Evolutionary conservation across 805 yeast genomes (phyloP), one percentile per base, ranked within the genome.

Genomic region (Debaryomyces prosopidis): DNA sequence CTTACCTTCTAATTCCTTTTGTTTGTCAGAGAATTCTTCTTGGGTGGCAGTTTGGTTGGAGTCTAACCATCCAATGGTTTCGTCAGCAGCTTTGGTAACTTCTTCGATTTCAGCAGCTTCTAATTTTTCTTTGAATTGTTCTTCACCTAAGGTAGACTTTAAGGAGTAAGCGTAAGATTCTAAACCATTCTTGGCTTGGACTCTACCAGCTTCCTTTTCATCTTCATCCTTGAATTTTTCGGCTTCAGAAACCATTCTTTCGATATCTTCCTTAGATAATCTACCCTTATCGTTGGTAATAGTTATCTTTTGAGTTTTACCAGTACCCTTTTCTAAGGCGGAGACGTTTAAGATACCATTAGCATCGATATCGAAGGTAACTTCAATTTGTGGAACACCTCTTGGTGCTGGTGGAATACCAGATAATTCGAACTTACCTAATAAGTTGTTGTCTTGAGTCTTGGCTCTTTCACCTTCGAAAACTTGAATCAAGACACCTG

Each of bases 341-440:
- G 95, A 85, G 47, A 91, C 97, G 73, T 91, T 91, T 75, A 91
- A 79, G 75, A 91, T 91, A 80, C 97, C 97, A 74, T 91, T 91
- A 57, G 97, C 97, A 73, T 91, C 97, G 64, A 91, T 79, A 72
- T 91, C 97, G 68, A 91, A 91, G 62, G 97, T 91, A 58, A 91
- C 97, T 81, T 91, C 97, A 62, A 91, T 86, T 79, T 90, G 96
- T 66, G 97, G 97, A 55, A 87, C 95, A 81, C 97, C 97, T 79
- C 97, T 89, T 77, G 97, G 97, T 38, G 97, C 97, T 59, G 97
- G 97, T 65, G 97, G 97, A 55, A 91, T 91, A 71, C 97, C 97
- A 57, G 94, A 74, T 64, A 91, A 84, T 77, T 91, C 97, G 75
- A 91, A 91, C 78, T 91, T 91, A 81, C 97, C 98, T 65, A 91